These are phyloP conservation scores for Kuraishia hungarica DNA, from an alignment of 805 yeast genomes.

Conservation along the genomic window DNA sequence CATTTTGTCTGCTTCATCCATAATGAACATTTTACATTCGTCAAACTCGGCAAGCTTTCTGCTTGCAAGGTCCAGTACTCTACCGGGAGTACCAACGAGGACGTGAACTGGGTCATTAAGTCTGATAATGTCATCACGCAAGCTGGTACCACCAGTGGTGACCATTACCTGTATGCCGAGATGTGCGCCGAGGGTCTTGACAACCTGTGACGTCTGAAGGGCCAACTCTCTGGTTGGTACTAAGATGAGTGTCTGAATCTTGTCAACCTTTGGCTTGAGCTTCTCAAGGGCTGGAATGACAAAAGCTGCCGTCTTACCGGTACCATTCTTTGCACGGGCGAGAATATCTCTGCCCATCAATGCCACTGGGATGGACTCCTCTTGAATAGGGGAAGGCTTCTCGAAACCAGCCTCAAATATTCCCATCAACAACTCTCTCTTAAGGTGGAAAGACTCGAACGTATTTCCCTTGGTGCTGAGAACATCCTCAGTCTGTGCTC, in stretches of 20 bases:
- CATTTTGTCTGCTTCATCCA: slow-evolving; percentile 99
- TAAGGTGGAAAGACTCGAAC: slow-evolving; percentile 86
- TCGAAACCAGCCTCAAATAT: slow-evolving; percentile 98
- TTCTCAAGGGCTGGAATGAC: slow-evolving; percentile 89
- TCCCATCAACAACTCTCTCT: slow-evolving; percentile 94
- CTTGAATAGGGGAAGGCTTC: slow-evolving; percentile 96
- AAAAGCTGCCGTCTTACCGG: slow-evolving; percentile 98
- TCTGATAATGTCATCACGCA: slow-evolving; percentile 91
- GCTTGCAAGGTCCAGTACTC: slow-evolving; percentile 89
- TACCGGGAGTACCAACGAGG: slow-evolving; percentile 95
- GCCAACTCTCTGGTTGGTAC: slow-evolving; percentile 99
- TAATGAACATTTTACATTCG: slow-evolving; percentile 79
- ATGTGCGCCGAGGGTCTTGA: slow-evolving; percentile 91
- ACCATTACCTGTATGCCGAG: slow-evolving; percentile 92
- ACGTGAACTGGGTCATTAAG: slow-evolving; percentile 89
- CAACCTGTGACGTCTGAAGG: slow-evolving; percentile 94
- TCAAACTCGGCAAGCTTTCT: slow-evolving; percentile 82
- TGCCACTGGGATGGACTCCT: slow-evolving; percentile 93
- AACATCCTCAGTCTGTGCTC: slow-evolving; percentile 97
- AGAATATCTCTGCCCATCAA: slow-evolving; percentile 91
- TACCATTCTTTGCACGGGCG: slow-evolving; percentile 97
- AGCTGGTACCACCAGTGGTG: slow-evolving; percentile 94
- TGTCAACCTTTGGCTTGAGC: slow-evolving; percentile 72
- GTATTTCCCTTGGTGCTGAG: slow-evolving; percentile 81
- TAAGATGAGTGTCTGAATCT: slow-evolving; percentile 85